Base-by-base conservation (phyloP, 306 rosid genomes). In the Macrotyloma uniflorum region DNA sequence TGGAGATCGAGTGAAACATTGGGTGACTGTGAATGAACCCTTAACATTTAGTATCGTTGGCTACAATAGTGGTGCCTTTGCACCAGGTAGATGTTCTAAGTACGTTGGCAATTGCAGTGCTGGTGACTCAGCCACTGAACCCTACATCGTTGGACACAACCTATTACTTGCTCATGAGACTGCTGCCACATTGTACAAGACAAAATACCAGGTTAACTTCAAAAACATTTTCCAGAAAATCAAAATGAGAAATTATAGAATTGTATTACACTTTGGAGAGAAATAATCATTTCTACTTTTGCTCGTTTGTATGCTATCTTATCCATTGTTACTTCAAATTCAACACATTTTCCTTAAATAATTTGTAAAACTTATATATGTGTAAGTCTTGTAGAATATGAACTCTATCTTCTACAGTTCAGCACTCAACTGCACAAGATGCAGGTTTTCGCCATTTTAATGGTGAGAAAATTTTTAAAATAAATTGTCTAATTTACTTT, bases 71-170 rank as follows among this genome's bases (percentile, higher is more conserved):
- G 95, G 95, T 0, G 81, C 66, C 1, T 74, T 78, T 15, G 82
- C 95, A 19, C 91, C 92, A 2, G 87, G 82, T 28, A 83, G 90
- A 77, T 90, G 95, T 18, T 90, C 95, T 1, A 66, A 81, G 6
- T 75, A 83, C 3, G 57, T 38, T 2, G 85, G 49, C 8, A 74
- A 62, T 8, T 88, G 89, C 66, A 19, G 3, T 5, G 54, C 28
- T 3, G 88, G 90, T 33, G 70, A 90, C 70, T 88, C 94, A 0
- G 33, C 88, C 62, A 90, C 88, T 1, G 89, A 88, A 36, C 89
- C 94, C 7, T 88, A 88, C 79, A 83, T 86, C 33, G 89, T 55
- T 4, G 67, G 54, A 33, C 94, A 90, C 38, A 19, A 90, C 78
- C 46, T 86, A 1, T 51, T 90, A 18, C 91, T 90, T 22, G 20